Evolutionary conservation across 78 protist species (phyloP).

Genomic region (Polysphondylium violaceum): DNA sequence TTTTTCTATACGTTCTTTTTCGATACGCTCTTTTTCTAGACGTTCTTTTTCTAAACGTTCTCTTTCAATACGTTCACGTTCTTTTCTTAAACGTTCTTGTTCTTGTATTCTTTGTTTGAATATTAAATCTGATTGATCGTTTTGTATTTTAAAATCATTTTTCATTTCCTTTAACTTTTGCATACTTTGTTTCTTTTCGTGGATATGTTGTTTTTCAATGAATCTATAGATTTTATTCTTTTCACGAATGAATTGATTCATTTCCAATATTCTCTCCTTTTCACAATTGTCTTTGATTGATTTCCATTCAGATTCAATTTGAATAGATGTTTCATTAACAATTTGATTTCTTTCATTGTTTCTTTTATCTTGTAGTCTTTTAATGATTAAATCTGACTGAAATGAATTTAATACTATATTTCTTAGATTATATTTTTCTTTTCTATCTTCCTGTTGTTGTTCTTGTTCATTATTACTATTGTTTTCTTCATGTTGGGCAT

Average conservation of each 20-base stretch:
- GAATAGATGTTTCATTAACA: neutral
- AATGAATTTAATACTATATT: constrained; percentile 2
- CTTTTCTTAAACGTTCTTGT: neutral
- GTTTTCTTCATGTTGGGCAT: neutral
- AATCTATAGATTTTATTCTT: neutral
- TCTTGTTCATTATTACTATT: neutral
- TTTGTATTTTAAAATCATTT: neutral
- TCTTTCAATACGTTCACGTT: neutral
- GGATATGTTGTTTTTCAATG: neutral
- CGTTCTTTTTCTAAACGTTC: constrained; percentile 1
- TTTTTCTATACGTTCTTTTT: neutral
- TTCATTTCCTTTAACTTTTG: neutral
- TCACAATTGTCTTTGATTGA: neutral
- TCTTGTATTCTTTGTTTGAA: neutral
- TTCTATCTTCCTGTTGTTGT: neutral
- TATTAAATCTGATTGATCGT: neutral
- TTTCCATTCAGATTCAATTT: neutral
- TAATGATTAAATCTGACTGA: constrained; percentile 1
- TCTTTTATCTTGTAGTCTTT: constrained; percentile 1
- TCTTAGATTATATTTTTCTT: neutral
- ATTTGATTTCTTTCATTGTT: neutral
- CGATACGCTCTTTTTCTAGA: neutral
- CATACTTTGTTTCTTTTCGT: neutral
- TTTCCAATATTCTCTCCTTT: neutral
- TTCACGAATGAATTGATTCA: neutral